Conservation (phyloP, 2,329 filamentous ascomycete genomes). For the Fusarium annulatum region DNA sequence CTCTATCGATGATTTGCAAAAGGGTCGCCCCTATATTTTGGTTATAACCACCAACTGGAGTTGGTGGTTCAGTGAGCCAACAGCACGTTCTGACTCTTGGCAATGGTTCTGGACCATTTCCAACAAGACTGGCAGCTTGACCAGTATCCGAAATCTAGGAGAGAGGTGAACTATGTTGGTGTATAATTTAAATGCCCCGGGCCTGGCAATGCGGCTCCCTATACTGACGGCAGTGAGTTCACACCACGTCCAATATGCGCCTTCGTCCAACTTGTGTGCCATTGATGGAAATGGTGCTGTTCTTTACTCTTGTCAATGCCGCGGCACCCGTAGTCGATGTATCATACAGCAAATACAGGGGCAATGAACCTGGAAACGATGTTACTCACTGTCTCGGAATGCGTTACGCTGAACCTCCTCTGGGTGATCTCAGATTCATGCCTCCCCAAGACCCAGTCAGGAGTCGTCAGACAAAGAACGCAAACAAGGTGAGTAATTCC, state of each 20-base stretch:
- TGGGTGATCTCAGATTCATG: conserved; percentile 73
- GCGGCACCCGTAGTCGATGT: conserved; percentile 62
- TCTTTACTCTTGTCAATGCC: conserved; percentile 16
- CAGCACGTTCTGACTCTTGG: neutral
- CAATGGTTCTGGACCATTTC: neutral
- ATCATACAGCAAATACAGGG: conserved; percentile 73
- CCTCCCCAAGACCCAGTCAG: conserved; percentile 72
- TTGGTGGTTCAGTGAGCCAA: neutral
- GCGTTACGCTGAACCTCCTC: conserved; percentile 76
- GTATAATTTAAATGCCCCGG: neutral
- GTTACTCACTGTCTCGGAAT: conserved; percentile 80
- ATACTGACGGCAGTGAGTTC: neutral
- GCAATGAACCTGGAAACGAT: conserved; percentile 63
- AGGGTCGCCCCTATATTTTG: too few species aligned
- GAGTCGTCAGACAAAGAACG: conserved; percentile 60
- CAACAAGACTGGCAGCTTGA: neutral
- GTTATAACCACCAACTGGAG: neutral
- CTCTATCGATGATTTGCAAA: neutral
- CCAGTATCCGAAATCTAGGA: neutral
- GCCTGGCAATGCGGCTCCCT: neutral
- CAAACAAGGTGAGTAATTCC: conserved; percentile 58
- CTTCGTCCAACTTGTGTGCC: neutral
- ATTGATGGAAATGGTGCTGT: neutral
- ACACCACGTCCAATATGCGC: neutral
- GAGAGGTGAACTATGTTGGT: neutral